phyloP scores from a whole-genome alignment of 164 flowering plant species.

The Platanus orientalis region DNA sequence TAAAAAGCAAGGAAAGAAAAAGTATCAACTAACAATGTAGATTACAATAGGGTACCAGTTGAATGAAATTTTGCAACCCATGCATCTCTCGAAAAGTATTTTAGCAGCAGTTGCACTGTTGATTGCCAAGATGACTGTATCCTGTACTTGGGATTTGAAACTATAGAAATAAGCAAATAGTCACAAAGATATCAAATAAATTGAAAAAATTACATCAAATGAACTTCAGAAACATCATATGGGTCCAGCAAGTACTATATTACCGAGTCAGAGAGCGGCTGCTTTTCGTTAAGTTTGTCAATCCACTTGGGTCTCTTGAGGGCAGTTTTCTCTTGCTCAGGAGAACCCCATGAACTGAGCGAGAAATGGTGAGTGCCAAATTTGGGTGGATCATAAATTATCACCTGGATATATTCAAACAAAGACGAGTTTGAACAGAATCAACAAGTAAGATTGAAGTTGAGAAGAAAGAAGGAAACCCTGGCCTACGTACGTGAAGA shows the following conservation, averaged over 20 bases:
- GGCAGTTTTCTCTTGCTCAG: constrained; percentile 25
- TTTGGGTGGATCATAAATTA: constrained; percentile 67
- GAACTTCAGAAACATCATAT: neutral
- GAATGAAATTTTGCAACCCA: constrained; percentile 18
- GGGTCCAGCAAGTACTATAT: neutral
- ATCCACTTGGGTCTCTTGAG: constrained; percentile 78
- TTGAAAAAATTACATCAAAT: neutral
- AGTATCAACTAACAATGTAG: constrained; percentile 28
- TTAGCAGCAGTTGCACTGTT: constrained; percentile 67
- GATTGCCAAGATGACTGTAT: constrained; percentile 57
- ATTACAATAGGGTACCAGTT: constrained; percentile 2
- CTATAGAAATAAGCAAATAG: constrained; percentile 4
- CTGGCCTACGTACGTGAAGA: constrained; percentile 93
- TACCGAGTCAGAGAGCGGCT: constrained; percentile 65
- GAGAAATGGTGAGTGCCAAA: constrained; percentile 78
- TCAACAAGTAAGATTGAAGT: neutral
- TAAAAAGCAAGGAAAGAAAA: constrained; percentile 2
- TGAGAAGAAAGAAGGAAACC: constrained; percentile 14
- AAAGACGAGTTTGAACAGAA: constrained; percentile 6
- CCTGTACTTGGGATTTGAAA: constrained; percentile 33
- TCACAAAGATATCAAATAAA: neutral
- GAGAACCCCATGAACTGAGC: constrained; percentile 26
- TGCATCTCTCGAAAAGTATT: constrained; percentile 25
- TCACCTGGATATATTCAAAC: constrained; percentile 43
- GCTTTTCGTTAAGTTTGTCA: constrained; percentile 47